Evolutionary conservation across 139 green algal species (phyloP), one percentile per base, ranked within the genome.

Genomic region (Raphidocelis subcapitata): DNA sequence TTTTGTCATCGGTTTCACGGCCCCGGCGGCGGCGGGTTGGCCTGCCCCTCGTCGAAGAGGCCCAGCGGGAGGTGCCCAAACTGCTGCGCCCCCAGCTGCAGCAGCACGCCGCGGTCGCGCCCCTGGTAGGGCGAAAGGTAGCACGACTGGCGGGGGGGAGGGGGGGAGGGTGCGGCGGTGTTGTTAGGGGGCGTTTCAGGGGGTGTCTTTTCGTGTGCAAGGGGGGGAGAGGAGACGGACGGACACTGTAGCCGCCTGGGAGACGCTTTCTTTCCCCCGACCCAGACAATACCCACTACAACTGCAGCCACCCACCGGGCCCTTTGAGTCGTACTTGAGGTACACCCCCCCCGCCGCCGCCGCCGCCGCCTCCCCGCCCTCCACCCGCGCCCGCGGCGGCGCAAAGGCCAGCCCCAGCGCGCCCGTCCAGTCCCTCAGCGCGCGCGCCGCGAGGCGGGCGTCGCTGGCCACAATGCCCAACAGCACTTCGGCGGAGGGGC

Each of bases 11-110:
- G n/a, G n/a, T n/a, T n/a, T n/a, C n/a, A n/a, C n/a, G n/a, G n/a
- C n/a, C n/a, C n/a, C n/a, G 41, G 41, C 41, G 82, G 77, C 3
- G 77, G 55, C 3, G 78, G 74, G n/a, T 76, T 73, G 5, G 41
- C 2, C 72, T 74, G 80, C 0, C 31, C 79, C 44, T 90, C 87
- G 51, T 92, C 87, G 24, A 75, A 79, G 21, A 92, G 52, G 2
- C 87, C 87, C 28, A 92, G 62, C 1, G 87, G 87, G 46, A 92
- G 80, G 69, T 92, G 87, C 2, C 87, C 87, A 29, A 92, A 33
- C 76, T 90, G 87, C 54, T 14, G 54, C 31, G 75, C 36, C 31
- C 84, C 87, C 28, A 92, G 67, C 64, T 88, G 81, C 15, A 92
- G 23, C 56, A 92, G 74, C 52, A 92, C 87, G 29, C 87, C 87